These are phyloP conservation scores for Diospyros kaki DNA, from an alignment of 148 eudicot species.

Conservation along the genomic window DNA sequence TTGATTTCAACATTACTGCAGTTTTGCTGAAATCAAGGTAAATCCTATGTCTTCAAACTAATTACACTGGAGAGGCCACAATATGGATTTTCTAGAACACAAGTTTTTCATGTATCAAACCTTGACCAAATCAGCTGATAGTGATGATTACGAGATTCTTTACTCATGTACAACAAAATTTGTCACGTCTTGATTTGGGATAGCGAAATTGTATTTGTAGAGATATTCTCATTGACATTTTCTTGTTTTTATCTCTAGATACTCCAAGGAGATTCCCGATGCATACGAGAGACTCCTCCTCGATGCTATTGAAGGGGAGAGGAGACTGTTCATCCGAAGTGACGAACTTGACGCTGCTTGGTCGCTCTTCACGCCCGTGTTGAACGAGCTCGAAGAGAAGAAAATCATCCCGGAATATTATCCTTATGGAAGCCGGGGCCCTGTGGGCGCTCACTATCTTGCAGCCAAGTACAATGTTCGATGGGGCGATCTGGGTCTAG, in stretches of 20 bases:
- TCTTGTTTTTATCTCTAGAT: slow-evolving; percentile 28
- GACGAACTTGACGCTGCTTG: slow-evolving; percentile 86
- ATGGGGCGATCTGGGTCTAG: slow-evolving; percentile 67
- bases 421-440: slow-evolving; percentile 80
- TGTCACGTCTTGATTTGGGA: no score
- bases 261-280: slow-evolving; percentile 78
- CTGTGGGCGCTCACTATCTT: slow-evolving; percentile 83
- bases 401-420: slow-evolving; percentile 66
- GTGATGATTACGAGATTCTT: neutral
- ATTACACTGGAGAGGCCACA: no score
- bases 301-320: slow-evolving; percentile 81
- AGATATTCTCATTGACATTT: neutral
- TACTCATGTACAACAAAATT: neutral
- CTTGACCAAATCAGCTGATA: neutral
- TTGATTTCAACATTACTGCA: no score
- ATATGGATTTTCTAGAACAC: neutral
- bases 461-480: slow-evolving; percentile 72
- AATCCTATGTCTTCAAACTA: no score
- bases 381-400: slow-evolving; percentile 64
- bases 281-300: slow-evolving; percentile 83
- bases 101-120: neutral
- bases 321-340: slow-evolving; percentile 74
- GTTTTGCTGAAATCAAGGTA: no score
- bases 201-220: neutral
- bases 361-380: slow-evolving; percentile 67